Evolutionary conservation across 1,284 basidiomycete genomes (phyloP).

Genomic region (Sporisorium iseilematis-ciliati): DNA sequence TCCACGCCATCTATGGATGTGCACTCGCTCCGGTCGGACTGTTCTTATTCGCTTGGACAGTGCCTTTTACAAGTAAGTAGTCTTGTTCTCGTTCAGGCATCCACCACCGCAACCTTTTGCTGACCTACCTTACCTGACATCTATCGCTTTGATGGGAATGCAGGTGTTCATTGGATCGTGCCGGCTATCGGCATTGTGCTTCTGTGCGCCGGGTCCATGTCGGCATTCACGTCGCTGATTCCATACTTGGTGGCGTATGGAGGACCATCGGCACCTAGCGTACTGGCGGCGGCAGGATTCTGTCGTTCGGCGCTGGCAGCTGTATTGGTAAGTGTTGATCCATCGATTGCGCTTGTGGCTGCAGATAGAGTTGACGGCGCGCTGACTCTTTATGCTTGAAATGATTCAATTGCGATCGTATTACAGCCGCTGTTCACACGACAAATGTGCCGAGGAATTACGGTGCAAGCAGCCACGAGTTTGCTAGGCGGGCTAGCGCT

Average conservation of each 20-base stretch:
- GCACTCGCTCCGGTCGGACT: constrained; percentile 32
- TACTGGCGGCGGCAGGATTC: constrained; percentile 43
- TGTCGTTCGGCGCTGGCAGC: constrained; percentile 41
- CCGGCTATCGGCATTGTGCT: constrained; percentile 41
- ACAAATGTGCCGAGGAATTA: constrained; percentile 38
- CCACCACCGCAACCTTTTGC: no score
- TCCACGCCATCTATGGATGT: constrained; percentile 43
- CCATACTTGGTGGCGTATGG: constrained; percentile 46
- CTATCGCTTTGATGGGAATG: no score
- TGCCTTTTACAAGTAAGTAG: constrained; percentile 31
- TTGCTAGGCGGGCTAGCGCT: constrained; percentile 36
- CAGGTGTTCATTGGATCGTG: constrained; percentile 43
- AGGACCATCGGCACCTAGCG: constrained; percentile 39
- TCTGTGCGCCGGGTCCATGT: constrained; percentile 40
- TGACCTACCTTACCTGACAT: neutral
- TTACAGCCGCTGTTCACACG: constrained; percentile 34
- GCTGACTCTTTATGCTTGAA: neutral
- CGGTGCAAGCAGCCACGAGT: constrained; percentile 39
- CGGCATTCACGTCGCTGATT: constrained; percentile 41
- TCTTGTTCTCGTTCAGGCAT: neutral
- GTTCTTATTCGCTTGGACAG: constrained; percentile 42
- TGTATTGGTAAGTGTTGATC: constrained; percentile 21
- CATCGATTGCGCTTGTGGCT: neutral
- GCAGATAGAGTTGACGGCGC: neutral
- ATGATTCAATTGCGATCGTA: neutral